These are phyloP conservation scores for Phlyctochytrium planicorne DNA, from an alignment of 192 early-diverging fungal genomes.

Conservation along the genomic window DNA sequence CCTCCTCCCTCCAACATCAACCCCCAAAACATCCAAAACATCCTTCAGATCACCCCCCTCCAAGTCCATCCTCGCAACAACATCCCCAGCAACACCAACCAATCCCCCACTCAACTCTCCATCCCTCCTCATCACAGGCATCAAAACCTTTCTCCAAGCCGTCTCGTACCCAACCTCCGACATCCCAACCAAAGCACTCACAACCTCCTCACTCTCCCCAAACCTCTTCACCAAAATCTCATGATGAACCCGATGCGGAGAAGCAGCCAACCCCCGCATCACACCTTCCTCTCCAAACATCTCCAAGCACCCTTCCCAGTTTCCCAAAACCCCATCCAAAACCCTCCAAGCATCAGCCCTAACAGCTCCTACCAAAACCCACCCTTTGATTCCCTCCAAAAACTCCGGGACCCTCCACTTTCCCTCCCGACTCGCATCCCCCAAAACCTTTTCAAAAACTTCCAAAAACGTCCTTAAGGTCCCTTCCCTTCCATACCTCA, in stretches of 20 bases:
- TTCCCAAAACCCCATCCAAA: background rate
- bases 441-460: background rate
- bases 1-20: background rate
- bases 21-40: background rate
- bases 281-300: background rate
- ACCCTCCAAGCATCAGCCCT: background rate
- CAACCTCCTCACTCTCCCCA: background rate
- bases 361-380: background rate
- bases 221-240: background rate
- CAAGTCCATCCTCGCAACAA: constrained; percentile 3
- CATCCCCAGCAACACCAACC: background rate
- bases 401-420: background rate
- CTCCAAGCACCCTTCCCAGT: background rate
- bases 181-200: background rate
- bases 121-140: background rate
- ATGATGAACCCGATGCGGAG: constrained; percentile 6
- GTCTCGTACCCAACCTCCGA: background rate
- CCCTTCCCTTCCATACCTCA: background rate
- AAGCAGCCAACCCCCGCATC: background rate
- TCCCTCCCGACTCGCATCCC: background rate
- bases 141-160: background rate
- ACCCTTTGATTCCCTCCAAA: background rate
- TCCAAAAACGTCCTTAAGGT: background rate
- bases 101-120: too few species aligned
- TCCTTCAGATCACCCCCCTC: background rate